A percentile compares a stretch with the other conserved stretches of the same genome.
Conservation (phyloP, 1,139 yeast species). For the Lodderomyces orthopsilosis region DNA sequence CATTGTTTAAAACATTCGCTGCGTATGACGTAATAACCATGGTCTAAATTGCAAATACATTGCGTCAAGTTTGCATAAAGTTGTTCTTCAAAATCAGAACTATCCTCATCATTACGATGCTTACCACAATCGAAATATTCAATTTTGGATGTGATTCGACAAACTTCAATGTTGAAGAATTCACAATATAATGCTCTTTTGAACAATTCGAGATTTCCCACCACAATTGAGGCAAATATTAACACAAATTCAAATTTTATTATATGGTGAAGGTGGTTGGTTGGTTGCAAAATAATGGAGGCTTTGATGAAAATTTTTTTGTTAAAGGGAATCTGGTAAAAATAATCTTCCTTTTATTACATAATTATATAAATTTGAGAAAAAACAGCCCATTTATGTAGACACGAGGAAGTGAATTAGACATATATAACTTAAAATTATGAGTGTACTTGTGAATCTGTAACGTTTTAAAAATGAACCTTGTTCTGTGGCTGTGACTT, state of each 20-base stretch:
- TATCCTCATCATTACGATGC: background rate
- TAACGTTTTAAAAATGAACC: too few species aligned
- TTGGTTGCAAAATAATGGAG: background rate
- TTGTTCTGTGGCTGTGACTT: too few species aligned
- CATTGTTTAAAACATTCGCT: background rate
- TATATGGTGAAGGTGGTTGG: background rate
- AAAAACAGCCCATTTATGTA: too few species aligned
- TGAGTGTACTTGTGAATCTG: too few species aligned
- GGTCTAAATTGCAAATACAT: background rate
- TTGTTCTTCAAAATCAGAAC: background rate
- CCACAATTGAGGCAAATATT: background rate
- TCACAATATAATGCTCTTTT: background rate
- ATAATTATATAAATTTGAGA: too few species aligned
- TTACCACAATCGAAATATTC: background rate
- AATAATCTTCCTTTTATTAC: too few species aligned
- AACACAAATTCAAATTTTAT: background rate
- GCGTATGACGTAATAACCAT: background rate
- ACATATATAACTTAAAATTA: too few species aligned
- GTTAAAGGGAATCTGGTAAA: too few species aligned
- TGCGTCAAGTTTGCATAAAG: background rate
- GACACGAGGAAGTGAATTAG: too few species aligned
- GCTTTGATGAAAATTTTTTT: too few species aligned
- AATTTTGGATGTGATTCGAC: background rate
- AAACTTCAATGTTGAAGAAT: background rate
- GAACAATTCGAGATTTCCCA: background rate